Evolutionary conservation across 805 yeast genomes (phyloP).

Genomic region (Maudiozyma barnettii): DNA sequence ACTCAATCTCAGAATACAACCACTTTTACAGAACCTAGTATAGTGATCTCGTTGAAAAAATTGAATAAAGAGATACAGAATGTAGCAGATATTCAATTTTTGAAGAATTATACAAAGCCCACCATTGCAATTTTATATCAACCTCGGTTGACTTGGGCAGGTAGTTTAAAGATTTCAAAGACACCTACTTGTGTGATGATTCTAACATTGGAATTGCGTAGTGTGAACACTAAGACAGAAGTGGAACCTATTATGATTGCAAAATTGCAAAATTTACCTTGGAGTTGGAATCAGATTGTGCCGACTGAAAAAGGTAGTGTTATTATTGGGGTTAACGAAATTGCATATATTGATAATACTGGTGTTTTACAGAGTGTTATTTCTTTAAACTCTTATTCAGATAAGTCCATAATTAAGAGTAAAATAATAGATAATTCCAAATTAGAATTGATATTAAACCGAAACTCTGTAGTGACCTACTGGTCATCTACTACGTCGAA

Average conservation of each 20-base stretch:
- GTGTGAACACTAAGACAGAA: conserved; percentile 16
- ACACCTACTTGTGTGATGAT: conserved; percentile 18
- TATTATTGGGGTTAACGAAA: conserved; percentile 62
- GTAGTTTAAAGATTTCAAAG: conserved; percentile 28
- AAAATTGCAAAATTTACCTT: conserved; percentile 58
- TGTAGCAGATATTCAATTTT: conserved; percentile 61
- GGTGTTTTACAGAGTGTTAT: conserved; percentile 36
- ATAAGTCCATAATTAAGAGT: conserved; percentile 38
- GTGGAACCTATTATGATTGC: conserved; percentile 54
- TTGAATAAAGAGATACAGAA: conserved; percentile 50
- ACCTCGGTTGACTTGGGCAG: conserved; percentile 67
- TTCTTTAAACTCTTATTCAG: conserved; percentile 26
- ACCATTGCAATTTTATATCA: conserved; percentile 62
- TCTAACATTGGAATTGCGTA: conserved; percentile 41
- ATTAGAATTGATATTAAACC: conserved; percentile 18
- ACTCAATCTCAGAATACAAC: neutral
- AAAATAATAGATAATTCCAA: conserved; percentile 38
- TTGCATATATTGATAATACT: conserved; percentile 64
- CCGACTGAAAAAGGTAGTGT: conserved; percentile 62
- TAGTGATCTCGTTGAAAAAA: conserved; percentile 45
- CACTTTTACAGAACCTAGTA: conserved; percentile 33
- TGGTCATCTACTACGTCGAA: conserved; percentile 9
- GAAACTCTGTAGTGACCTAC: conserved; percentile 7
- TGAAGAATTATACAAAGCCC: conserved; percentile 71
- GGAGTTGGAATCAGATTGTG: conserved; percentile 55